These are phyloP conservation scores for Choanephora cucurbitarum DNA, from an alignment of 371 early-diverging fungal species.

Conservation along the genomic window DNA sequence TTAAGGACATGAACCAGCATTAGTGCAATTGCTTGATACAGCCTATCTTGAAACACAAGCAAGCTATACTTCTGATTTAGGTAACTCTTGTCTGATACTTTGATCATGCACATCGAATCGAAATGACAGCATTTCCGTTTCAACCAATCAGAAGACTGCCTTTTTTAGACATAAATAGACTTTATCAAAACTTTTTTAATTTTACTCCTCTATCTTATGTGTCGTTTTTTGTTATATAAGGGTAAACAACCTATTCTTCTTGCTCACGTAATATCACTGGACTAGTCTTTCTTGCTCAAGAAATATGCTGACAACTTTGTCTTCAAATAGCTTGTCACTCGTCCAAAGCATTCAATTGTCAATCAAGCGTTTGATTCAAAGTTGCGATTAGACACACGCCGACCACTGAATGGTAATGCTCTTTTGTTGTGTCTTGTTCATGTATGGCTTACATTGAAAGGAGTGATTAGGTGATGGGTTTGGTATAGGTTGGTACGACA, in stretches of 20 bases:
- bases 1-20: too few species aligned
- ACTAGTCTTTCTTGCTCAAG: not conserved
- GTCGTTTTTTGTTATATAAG: conserved; percentile 75
- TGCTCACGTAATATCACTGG: conserved; percentile 55
- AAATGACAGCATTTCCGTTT: not conserved
- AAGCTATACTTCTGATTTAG: too few species aligned
- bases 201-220: conserved; percentile 51
- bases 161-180: not conserved
- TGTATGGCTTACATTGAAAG: not conserved
- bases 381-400: conserved; percentile 63
- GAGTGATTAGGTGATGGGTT: conserved; percentile 74
- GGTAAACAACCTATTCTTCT: conserved; percentile 75
- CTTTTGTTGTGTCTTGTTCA: conserved; percentile 1
- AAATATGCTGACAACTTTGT: too few species aligned
- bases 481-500: conserved; percentile 84
- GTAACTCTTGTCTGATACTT: too few species aligned
- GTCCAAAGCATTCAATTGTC: conserved; percentile 84
- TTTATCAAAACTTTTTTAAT: conserved; percentile 2
- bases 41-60: too few species aligned
- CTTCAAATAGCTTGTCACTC: conserved; percentile 68
- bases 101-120: too few species aligned
- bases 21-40: too few species aligned
- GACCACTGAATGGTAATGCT: conserved; percentile 76
- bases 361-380: conserved; percentile 80
- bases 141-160: not conserved